Percentiles rank a stretch among this genome's conserved stretches.
Evolutionary conservation across 257 asterid genomes (phyloP).

Genomic region (Oldenlandia corymbosa): DNA sequence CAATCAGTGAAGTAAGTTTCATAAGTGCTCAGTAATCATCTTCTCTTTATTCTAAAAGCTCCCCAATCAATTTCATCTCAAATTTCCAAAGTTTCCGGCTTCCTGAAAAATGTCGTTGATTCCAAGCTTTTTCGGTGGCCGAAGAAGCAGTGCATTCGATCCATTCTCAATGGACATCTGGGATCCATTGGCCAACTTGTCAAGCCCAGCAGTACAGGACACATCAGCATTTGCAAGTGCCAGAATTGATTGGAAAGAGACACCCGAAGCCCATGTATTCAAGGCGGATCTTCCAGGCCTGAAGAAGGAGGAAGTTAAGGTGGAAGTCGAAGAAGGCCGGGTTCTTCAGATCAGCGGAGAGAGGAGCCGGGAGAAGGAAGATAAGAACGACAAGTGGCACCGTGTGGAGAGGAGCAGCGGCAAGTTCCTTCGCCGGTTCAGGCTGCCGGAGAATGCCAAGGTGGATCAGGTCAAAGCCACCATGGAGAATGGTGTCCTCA

Average conservation of each 20-base stretch:
- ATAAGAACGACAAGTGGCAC: conserved; percentile 26
- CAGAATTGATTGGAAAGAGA: conserved; percentile 27
- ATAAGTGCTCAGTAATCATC: too few relatives aligned
- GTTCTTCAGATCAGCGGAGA: conserved; percentile 25
- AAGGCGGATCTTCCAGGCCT: conserved; percentile 26
- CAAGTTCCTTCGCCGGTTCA: conserved; percentile 23
- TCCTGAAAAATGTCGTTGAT: conserved; percentile 18
- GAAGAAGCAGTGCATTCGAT: conserved; percentile 16
- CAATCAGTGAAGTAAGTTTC: too few relatives aligned
- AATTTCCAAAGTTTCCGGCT: too few relatives aligned
- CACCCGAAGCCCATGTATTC: conserved; percentile 25
- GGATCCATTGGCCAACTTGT: conserved; percentile 3
- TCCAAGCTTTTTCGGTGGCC: conserved; percentile 23
- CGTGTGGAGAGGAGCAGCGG: conserved; percentile 24
- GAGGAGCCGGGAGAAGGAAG: conserved; percentile 27
- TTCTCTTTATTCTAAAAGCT: too few relatives aligned
- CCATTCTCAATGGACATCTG: conserved; percentile 16
- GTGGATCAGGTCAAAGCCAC: conserved; percentile 13
- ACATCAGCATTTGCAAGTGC: conserved; percentile 15
- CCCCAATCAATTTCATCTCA: too few relatives aligned
- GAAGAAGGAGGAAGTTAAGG: conserved; percentile 25
- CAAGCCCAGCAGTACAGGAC: not conserved
- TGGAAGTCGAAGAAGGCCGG: conserved; percentile 22
- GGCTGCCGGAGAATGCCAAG: conserved; percentile 22
- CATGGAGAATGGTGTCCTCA: conserved; percentile 24